Percentiles rank a stretch among this genome's conserved stretches.
phyloP scores from a whole-genome alignment of 2,329 filamentous ascomycete species.

The Aspergillus vadensis region DNA sequence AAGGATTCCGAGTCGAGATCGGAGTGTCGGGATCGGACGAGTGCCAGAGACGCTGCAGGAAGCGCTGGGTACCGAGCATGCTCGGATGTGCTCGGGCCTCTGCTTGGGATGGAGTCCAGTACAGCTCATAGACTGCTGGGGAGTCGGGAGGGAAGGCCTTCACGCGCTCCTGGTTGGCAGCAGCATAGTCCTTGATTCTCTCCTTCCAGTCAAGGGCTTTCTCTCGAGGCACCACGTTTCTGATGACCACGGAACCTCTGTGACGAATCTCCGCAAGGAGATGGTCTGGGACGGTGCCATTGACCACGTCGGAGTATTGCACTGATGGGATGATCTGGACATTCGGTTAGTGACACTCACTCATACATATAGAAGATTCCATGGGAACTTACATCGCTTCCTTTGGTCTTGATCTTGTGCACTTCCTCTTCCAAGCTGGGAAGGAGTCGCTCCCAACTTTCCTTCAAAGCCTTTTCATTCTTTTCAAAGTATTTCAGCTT shows the following conservation, averaged over 20 bases:
- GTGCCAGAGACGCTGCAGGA: slow-evolving; percentile 68
- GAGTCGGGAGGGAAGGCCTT: slow-evolving; percentile 66
- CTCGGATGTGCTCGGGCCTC: slow-evolving; percentile 68
- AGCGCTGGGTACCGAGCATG: slow-evolving; percentile 61
- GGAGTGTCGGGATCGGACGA: slow-evolving; percentile 51
- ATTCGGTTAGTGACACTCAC: slow-evolving; percentile 10
- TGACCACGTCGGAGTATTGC: slow-evolving; percentile 43
- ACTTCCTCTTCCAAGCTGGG: slow-evolving; percentile 44
- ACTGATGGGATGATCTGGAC: slow-evolving; percentile 46
- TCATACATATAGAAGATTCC: no score
- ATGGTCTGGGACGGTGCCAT: slow-evolving; percentile 37
- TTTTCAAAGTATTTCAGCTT: slow-evolving; percentile 42
- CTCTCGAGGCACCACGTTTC: slow-evolving; percentile 63
- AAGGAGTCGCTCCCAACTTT: slow-evolving; percentile 48
- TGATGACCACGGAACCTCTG: slow-evolving; percentile 65
- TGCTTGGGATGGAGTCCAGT: slow-evolving; percentile 71
- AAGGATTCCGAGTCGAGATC: slow-evolving; percentile 58
- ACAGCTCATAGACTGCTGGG: slow-evolving; percentile 73
- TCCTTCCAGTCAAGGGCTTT: slow-evolving; percentile 68
- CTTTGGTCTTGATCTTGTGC: slow-evolving; percentile 43
- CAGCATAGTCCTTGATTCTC: slow-evolving; percentile 66
- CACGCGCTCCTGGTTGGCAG: slow-evolving; percentile 55
- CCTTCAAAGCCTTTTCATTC: slow-evolving; percentile 42
- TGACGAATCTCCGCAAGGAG: slow-evolving; percentile 55
- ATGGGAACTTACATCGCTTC: slow-evolving; percentile 40